Percentiles rank a stretch among this genome's conserved stretches.
These are phyloP conservation scores for Yamadazyma triangularis DNA, from an alignment of 1,139 yeast genomes.

Conservation along the genomic window DNA sequence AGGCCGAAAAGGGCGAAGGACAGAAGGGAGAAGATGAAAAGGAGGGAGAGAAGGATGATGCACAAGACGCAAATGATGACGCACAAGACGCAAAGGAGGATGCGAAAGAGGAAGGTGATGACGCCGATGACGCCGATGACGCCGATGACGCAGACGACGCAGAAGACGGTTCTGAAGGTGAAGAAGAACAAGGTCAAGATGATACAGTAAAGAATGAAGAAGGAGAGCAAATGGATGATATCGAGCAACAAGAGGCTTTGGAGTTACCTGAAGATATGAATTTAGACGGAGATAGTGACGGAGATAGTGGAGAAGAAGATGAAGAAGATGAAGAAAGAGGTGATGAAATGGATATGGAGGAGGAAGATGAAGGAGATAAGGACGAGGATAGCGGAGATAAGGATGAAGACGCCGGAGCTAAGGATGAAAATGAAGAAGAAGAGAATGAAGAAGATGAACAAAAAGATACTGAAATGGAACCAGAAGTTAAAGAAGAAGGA, in stretches of 20 bases:
- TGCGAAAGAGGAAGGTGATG: constrained; percentile 25
- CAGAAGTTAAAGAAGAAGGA: constrained; percentile 19
- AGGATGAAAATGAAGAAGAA: constrained; percentile 18
- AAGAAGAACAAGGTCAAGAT: constrained; percentile 43
- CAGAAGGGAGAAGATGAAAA: constrained; percentile 51
- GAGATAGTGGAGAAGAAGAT: constrained; percentile 17
- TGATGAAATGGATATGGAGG: constrained; percentile 23
- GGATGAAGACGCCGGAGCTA: constrained; percentile 19
- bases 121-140: constrained; percentile 34
- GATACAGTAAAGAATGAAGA: constrained; percentile 59
- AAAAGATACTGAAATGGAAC: constrained; percentile 17
- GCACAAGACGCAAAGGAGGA: constrained; percentile 38
- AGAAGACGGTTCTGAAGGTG: constrained; percentile 41
- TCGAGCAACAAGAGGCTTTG: constrained; percentile 74
- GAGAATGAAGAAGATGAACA: constrained; percentile 27
- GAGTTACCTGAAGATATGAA: constrained; percentile 87
- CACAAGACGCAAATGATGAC: constrained; percentile 21
- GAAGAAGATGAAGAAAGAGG: constrained; percentile 45
- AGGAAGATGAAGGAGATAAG: constrained; percentile 19
- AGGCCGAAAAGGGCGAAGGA: constrained; percentile 63
- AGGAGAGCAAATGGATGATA: constrained; percentile 65
- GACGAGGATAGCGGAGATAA: constrained; percentile 19
- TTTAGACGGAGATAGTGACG: constrained; percentile 44
- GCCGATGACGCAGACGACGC: constrained; percentile 60
- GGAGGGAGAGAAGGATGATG: constrained; percentile 32